These are phyloP conservation scores for Triticum urartu DNA, from an alignment of 176 grass and related monocot genomes.

Conservation along the genomic window DNA sequence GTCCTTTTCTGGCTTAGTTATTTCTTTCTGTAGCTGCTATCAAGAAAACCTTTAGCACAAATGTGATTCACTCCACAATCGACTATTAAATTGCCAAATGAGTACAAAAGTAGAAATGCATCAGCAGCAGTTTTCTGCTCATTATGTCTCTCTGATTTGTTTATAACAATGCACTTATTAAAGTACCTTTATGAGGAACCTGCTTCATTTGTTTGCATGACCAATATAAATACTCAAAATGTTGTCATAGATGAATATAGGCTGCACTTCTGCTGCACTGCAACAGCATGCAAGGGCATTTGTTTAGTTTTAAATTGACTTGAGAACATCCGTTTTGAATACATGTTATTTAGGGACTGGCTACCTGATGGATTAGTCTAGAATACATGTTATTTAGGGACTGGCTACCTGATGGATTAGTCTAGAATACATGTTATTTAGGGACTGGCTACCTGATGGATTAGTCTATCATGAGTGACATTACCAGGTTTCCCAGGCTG, in stretches of 20 bases:
- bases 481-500: background rate
- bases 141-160: background rate
- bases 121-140: background rate
- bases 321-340: background rate
- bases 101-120: constrained; percentile 13
- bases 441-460: background rate
- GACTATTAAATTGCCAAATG: constrained; percentile 10
- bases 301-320: background rate
- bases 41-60: constrained; percentile 7
- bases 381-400: too few relatives aligned
- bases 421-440: background rate
- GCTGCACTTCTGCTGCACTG: background rate
- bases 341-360: background rate
- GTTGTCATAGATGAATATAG: background rate
- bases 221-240: background rate
- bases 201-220: background rate
- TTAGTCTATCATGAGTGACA: background rate
- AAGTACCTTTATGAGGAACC: background rate
- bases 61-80: background rate
- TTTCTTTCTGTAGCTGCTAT: background rate
- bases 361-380: background rate
- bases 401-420: too few relatives aligned
- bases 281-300: background rate
- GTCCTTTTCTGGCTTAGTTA: background rate
- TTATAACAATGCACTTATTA: background rate